These are phyloP conservation scores for Nemania sp. DNA, from an alignment of 2,329 filamentous ascomycete genomes.

Conservation along the genomic window DNA sequence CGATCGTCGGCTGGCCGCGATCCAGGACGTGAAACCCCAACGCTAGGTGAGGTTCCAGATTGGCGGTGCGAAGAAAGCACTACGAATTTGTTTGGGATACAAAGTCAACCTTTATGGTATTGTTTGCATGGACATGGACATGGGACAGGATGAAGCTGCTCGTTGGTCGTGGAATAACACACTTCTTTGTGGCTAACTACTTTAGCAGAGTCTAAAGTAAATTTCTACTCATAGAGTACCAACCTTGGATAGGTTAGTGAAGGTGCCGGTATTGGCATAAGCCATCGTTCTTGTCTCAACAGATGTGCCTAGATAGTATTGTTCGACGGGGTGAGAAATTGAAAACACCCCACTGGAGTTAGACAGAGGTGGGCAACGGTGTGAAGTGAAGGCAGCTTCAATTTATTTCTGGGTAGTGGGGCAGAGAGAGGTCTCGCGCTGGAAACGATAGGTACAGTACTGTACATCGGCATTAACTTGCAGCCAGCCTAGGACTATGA, in stretches of 20 bases:
- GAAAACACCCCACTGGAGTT: conserved; percentile 14
- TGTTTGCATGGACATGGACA: no score
- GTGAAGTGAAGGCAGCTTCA: background rate
- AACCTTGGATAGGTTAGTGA: no score
- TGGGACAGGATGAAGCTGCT: background rate
- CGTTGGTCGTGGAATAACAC: background rate
- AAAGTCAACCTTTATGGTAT: background rate
- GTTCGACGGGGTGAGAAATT: background rate
- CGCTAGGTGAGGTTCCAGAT: conserved; percentile 2
- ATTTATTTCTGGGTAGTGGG: background rate
- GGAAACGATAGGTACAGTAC: no score
- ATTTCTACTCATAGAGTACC: no score
- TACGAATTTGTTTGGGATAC: background rate
- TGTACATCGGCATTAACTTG: background rate
- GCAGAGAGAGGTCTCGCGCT: no score
- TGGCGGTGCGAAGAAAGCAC: background rate
- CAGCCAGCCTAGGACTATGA: background rate
- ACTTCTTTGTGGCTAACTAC: no score
- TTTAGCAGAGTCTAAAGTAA: no score
- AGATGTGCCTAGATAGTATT: conserved; percentile 1
- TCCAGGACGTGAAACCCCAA: background rate
- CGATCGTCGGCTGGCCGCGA: conserved; percentile 7
- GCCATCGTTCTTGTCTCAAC: conserved; percentile 2
- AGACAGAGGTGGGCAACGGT: no score
- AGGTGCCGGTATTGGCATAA: no score